A percentile compares a stretch with the other conserved stretches of the same genome.
These are phyloP conservation scores for Hysterangium stoloniferum DNA, from an alignment of 768 basidiomycete genomes.

Conservation along the genomic window DNA sequence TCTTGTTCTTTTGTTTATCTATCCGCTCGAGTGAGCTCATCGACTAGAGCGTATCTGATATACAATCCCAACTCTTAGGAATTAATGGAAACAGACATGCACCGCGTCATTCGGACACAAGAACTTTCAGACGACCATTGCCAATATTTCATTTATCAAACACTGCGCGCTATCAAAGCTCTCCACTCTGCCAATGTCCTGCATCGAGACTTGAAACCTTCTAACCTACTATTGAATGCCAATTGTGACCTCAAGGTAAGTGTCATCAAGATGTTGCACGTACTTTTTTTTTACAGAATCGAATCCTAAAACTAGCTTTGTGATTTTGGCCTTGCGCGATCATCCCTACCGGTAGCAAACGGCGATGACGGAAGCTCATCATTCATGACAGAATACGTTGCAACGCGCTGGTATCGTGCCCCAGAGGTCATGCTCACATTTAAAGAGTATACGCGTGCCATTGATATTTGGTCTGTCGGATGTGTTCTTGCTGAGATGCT, in stretches of 20 bases:
- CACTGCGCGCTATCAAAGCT: conserved; percentile 88
- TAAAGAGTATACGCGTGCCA: conserved; percentile 86
- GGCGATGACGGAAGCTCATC: conserved; percentile 69
- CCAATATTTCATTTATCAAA: conserved; percentile 98
- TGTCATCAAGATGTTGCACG: neutral
- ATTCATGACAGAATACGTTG: conserved; percentile 92
- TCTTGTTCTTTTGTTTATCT: no score
- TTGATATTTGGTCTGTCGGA: conserved; percentile 79
- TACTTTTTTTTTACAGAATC: conserved; percentile 8
- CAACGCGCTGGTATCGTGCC: conserved; percentile 96
- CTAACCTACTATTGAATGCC: conserved; percentile 90
- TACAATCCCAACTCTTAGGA: no score
- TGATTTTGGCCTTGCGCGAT: conserved; percentile 84
- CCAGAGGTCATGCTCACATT: conserved; percentile 98
- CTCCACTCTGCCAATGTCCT: conserved; percentile 93
- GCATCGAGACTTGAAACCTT: conserved; percentile 93
- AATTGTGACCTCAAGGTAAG: conserved; percentile 92
- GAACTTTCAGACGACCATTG: conserved; percentile 90
- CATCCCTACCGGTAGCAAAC: conserved; percentile 64
- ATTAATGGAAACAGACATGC: conserved; percentile 89
- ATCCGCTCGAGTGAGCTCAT: no score
- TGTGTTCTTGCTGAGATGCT: conserved; percentile 90
- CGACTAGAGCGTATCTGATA: no score
- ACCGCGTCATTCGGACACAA: conserved; percentile 94
- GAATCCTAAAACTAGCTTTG: conserved; percentile 43